Percentiles rank a stretch among this genome's conserved stretches.
phyloP scores from a whole-genome alignment of 2,329 filamentous ascomycete species.

The Fusarium praegraminearum region DNA sequence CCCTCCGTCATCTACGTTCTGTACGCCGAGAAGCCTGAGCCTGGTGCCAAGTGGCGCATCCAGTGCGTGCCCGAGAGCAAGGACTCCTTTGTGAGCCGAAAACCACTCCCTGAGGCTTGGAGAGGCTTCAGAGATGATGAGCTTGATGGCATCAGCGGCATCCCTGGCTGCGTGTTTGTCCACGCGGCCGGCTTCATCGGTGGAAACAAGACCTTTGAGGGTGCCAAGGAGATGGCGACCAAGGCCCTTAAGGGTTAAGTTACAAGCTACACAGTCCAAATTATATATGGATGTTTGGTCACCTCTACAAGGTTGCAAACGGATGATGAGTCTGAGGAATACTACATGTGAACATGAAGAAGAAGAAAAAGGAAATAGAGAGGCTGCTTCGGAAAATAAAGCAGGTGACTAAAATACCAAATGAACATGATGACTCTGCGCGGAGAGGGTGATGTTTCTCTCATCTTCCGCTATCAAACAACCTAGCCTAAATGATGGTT shows the following conservation, averaged over 20 bases:
- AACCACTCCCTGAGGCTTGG: constrained; percentile 91
- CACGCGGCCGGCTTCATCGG: constrained; percentile 97
- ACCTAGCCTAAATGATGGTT: constrained; percentile 38
- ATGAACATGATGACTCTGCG: constrained; percentile 41
- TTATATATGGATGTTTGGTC: constrained; percentile 1
- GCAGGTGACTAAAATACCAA: constrained; percentile 42
- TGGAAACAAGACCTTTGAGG: constrained; percentile 91
- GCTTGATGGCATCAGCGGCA: constrained; percentile 77
- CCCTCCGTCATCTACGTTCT: constrained; percentile 81
- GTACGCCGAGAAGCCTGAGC: constrained; percentile 84
- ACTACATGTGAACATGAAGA: constrained; percentile 14
- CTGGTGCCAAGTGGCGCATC: constrained; percentile 89
- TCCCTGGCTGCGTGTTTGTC: constrained; percentile 86
- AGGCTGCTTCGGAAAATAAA: constrained; percentile 33
- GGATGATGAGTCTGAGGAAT: constrained; percentile 12
- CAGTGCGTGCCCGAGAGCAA: constrained; percentile 88
- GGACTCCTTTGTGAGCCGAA: constrained; percentile 91
- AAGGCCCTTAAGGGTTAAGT: constrained; percentile 71
- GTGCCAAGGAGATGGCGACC: constrained; percentile 85
- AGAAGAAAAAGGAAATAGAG: constrained; percentile 30
- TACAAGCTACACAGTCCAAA: background rate
- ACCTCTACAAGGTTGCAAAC: constrained; percentile 14
- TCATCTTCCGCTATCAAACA: constrained; percentile 37
- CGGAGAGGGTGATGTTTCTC: constrained; percentile 25
- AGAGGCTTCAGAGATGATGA: constrained; percentile 89